phyloP scores from a whole-genome alignment of 2,329 filamentous ascomycete genomes.

The Xylaria sp. region DNA sequence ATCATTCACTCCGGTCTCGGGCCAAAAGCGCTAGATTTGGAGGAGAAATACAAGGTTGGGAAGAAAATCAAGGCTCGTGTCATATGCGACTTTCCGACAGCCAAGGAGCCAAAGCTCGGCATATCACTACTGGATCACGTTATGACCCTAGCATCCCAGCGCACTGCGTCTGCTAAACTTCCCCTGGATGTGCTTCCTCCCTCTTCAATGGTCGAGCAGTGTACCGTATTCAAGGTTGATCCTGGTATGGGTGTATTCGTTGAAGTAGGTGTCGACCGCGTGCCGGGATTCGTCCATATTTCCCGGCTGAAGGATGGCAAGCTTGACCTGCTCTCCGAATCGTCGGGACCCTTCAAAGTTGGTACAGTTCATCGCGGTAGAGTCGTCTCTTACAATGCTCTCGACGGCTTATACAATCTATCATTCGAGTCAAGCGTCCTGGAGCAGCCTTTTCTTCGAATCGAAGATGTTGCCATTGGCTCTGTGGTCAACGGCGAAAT shows the following conservation, averaged over 20 bases:
- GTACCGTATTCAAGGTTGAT: slow-evolving; percentile 83
- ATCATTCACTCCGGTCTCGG: slow-evolving; percentile 86
- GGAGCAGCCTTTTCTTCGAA: slow-evolving; percentile 87
- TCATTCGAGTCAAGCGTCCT: slow-evolving; percentile 86
- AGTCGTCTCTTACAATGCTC: slow-evolving; percentile 84
- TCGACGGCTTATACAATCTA: slow-evolving; percentile 87
- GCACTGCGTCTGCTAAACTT: slow-evolving; percentile 53
- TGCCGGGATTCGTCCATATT: slow-evolving; percentile 93
- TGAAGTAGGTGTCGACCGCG: slow-evolving; percentile 72
- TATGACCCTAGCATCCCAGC: slow-evolving; percentile 67
- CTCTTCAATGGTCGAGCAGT: slow-evolving; percentile 80
- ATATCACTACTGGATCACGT: slow-evolving; percentile 91
- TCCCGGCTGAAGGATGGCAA: slow-evolving; percentile 91
- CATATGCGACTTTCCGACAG: slow-evolving; percentile 84
- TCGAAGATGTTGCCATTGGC: slow-evolving; percentile 88
- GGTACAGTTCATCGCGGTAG: slow-evolving; percentile 83
- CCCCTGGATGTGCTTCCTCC: slow-evolving; percentile 72
- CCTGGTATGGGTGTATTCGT: slow-evolving; percentile 84
- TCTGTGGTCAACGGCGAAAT: slow-evolving; percentile 83
- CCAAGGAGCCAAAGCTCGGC: slow-evolving; percentile 84
- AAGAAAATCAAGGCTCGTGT: slow-evolving; percentile 87
- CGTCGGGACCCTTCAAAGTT: slow-evolving; percentile 80
- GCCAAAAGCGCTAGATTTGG: slow-evolving; percentile 74
- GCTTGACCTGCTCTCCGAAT: slow-evolving; percentile 82
- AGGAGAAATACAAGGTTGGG: slow-evolving; percentile 82